phyloP scores from a whole-genome alignment of 2,329 filamentous ascomycete species.

The Alternaria ventricosa region DNA sequence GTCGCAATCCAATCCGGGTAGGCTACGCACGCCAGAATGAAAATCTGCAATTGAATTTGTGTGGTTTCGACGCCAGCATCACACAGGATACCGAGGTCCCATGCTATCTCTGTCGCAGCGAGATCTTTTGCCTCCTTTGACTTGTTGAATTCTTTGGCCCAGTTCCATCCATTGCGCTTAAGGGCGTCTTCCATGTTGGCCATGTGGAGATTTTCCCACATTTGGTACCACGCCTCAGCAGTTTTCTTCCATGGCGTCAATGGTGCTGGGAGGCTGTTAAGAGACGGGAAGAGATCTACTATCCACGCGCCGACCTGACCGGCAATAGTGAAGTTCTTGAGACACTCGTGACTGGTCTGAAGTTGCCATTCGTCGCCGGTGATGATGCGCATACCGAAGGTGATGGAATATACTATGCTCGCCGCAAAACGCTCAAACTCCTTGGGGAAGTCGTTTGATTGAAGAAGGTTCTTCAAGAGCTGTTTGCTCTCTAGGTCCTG shows the following conservation, averaged over 20 bases:
- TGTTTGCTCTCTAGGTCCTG: constrained; percentile 55
- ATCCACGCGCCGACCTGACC: constrained; percentile 46
- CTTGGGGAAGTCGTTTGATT: constrained; percentile 28
- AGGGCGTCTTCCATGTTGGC: constrained; percentile 21
- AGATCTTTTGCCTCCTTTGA: constrained; percentile 11
- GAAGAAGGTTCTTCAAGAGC: constrained; percentile 50
- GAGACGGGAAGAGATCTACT: constrained; percentile 52
- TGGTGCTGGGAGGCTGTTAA: constrained; percentile 50
- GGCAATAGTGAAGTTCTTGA: constrained; percentile 21
- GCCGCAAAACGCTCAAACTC: constrained; percentile 47
- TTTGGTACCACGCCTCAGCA: constrained; percentile 21
- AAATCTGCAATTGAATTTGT: constrained; percentile 15
- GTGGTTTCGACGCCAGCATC: constrained; percentile 34
- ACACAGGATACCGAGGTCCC: constrained; percentile 23
- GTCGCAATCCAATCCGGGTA: constrained; percentile 11
- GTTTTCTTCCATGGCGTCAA: constrained; percentile 43
- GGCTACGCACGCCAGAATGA: constrained; percentile 22
- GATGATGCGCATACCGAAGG: constrained; percentile 48
- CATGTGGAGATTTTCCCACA: constrained; percentile 22
- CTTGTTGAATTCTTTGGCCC: constrained; percentile 7
- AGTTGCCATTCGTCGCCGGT: constrained; percentile 28
- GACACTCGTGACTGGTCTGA: constrained; percentile 11
- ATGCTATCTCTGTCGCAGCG: constrained; percentile 21
- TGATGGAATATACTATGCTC: constrained; percentile 49
- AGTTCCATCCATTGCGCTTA: constrained; percentile 27